Evolutionary conservation across 75 land plant genomes (phyloP), one percentile per base, ranked within the genome.

Genomic region (Gnetum montanum): DNA sequence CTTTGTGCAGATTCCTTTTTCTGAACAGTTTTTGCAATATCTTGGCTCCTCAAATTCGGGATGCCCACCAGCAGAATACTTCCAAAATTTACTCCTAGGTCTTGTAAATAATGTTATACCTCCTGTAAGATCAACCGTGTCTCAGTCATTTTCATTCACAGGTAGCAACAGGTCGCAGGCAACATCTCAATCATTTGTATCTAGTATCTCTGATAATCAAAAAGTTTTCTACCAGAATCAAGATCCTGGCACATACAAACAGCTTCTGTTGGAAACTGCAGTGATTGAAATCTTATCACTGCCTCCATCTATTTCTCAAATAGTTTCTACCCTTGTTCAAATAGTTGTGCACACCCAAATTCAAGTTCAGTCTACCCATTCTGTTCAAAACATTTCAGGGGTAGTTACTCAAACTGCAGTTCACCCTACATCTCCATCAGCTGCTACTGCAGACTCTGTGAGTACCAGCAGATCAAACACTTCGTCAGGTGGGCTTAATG

Each of bases 231-330:
- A 90, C 60, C 99, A 86, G 60, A 77, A 78, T 61, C 99, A 95
- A 70, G 99, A 95, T 65, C 99, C 99, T 38, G 99, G 99, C 15
- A 82, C 88, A 28, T 76, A 86, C 60, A 78, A 75, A 18, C 99
- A 95, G 57, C 78, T 95, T 28, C 70, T 90, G 49, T 75, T 95
- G 51, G 99, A 95, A 70, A 95, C 99, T 31, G 92, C 96, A 37
- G 97, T 84, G 3, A 87, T 95, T 51, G 99, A 95, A 59, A 69
- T 95, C 43, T 86, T 95, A 22, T 90, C 92, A n/a, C 79, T 95
- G 54, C 83, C 88, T 19, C 64, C 74, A 35, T 57, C 89, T 22
- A 60, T 74, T 24, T 54, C 65, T 23, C 96, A 95, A 62, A 71
- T 85, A 46, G 92, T 90, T 13, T 70, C 91, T 44, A 81, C 84